phyloP scores from a whole-genome alignment of 352 stramenopile genomes.

The Pythium graminicola region DNA sequence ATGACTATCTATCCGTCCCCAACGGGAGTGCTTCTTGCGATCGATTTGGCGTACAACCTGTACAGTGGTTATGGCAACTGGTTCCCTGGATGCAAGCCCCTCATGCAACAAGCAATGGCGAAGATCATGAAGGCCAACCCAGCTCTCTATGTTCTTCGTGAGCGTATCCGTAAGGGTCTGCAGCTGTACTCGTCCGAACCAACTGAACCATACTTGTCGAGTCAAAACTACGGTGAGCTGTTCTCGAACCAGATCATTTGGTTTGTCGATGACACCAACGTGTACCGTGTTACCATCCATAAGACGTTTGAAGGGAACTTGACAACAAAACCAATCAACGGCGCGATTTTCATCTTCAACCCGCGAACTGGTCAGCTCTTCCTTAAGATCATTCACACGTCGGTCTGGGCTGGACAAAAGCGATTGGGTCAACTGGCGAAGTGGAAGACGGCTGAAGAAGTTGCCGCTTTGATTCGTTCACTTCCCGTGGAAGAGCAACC shows the following conservation, averaged over 20 bases:
- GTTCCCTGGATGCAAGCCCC: conserved; percentile 98
- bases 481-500: conserved; percentile 99
- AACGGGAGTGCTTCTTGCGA: conserved; percentile 95
- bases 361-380: conserved; percentile 98
- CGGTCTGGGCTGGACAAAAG: conserved; percentile 99
- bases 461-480: conserved; percentile 97
- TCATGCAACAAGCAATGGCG: conserved; percentile 99
- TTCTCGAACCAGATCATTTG: conserved; percentile 99
- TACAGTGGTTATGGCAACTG: conserved; percentile 99
- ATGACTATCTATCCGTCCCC: conserved; percentile 99
- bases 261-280: conserved; percentile 99
- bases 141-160: conserved; percentile 98
- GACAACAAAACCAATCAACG: conserved; percentile 99
- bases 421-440: conserved; percentile 98
- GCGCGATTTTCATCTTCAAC: conserved; percentile 99
- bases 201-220: conserved; percentile 99
- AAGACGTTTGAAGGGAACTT: conserved; percentile 99
- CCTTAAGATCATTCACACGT: conserved; percentile 99
- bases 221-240: conserved; percentile 99
- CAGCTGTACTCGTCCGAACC: conserved; percentile 99
- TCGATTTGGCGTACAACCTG: conserved; percentile 99
- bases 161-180: conserved; percentile 99
- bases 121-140: conserved; percentile 99
- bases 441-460: conserved; percentile 99
- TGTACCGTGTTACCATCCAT: conserved; percentile 98